phyloP scores from a whole-genome alignment of 1,139 yeast species.

The Casaregolazyma suthepensis region DNA sequence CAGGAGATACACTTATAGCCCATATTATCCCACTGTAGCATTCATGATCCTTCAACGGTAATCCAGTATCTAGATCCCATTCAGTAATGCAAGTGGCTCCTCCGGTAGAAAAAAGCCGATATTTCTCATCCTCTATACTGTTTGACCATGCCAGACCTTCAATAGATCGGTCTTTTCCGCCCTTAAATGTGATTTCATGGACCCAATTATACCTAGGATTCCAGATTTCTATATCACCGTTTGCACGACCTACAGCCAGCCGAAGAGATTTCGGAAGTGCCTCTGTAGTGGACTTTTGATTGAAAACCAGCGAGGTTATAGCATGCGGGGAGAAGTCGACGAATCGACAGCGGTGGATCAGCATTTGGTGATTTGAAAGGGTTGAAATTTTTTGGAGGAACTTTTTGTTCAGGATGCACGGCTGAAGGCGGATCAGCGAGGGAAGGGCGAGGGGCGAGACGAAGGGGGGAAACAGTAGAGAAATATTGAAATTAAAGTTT shows the following conservation, averaged over 20 bases:
- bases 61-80: conserved; percentile 77
- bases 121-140: conserved; percentile 38
- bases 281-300: conserved; percentile 50
- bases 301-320: conserved; percentile 76
- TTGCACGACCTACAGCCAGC: conserved; percentile 85
- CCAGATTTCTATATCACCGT: conserved; percentile 97
- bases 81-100: conserved; percentile 90
- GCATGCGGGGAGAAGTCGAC: conserved; percentile 86
- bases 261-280: conserved; percentile 60
- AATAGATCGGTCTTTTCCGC: conserved; percentile 75
- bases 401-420: background rate
- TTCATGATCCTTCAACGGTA: conserved; percentile 71
- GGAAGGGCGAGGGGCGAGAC: background rate
- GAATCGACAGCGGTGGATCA: conserved; percentile 87
- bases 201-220: conserved; percentile 66
- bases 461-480: background rate
- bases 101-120: conserved; percentile 85
- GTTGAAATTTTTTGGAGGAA: background rate
- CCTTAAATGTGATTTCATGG: conserved; percentile 57
- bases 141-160: conserved; percentile 84
- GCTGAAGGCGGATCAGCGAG: background rate
- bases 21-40: conserved; percentile 93
- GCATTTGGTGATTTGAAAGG: conserved; percentile 38
- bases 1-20: conserved; percentile 68
- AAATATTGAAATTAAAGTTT: background rate